Evolutionary conservation across 257 asterid genomes (phyloP), one percentile per base, ranked within the genome.

Genomic region (Schizonepeta tenuifolia): DNA sequence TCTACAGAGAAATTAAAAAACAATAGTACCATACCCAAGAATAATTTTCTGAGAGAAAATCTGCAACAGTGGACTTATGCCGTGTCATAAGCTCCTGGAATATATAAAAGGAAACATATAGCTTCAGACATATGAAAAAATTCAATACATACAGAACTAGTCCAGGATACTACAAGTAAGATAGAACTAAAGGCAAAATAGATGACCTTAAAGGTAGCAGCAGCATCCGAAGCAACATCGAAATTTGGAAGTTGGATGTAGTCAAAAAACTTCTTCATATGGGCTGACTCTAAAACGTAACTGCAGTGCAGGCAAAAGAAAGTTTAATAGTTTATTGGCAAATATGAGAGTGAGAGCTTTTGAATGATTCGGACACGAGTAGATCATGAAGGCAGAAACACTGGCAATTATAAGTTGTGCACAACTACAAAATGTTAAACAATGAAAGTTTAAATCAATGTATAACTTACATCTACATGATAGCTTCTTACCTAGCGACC

Each of bases 181-280:
- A 59, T 73, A 58, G 59, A 59, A 63, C 68, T 15, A 57, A 54
- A 62, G 26, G 70, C 26, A 43, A 12, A 31, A 67, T 51, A 31
- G 70, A 28, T 6, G 40, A 93, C 98, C 96, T 88, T 93, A 79
- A 93, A 93, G 72, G 97, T 88, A 20, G 95, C 82, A 67, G 90
- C 75, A 62, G 95, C 97, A 87, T 93, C 97, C n/a, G 98, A 93
- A 74, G 98, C 98, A 83, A 88, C 91, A 56, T 93, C 96, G 67
- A 93, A 93, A 61, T 83, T 92, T 61, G 97, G 97, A 67, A 93
- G 90, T 77, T 89, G 95, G 43, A 91, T 87, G 65, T 89, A 83
- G 79, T 84, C 88, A 49, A 93, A 91, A 24, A 91, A 88, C 85
- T 83, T 86, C 81, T 75, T 81, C 89, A 89, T 75, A 62, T 88